Evolutionary conservation across 2,329 filamentous ascomycete species (phyloP), one percentile per base, ranked within the genome.

Genomic region (Hirsutella thompsonii): DNA sequence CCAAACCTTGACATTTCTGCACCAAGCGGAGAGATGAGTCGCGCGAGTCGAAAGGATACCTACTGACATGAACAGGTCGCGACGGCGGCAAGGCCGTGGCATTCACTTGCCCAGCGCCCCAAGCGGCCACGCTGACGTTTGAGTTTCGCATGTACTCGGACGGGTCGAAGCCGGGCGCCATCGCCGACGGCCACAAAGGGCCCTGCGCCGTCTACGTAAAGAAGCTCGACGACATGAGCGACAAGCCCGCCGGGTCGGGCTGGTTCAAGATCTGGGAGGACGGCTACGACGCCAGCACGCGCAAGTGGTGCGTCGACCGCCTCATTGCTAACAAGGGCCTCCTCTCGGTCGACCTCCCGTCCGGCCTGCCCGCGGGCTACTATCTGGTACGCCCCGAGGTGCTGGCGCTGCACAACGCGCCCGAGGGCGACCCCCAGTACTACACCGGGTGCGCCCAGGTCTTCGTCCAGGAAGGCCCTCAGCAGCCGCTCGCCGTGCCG

Each of bases 261-360:
- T 89, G 83, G 83, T 83, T 88, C 69, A 87, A 87, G 68, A 74
- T 88, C 54, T 85, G 72, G 67, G 72, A 83, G 43, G 70, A 80
- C 39, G 80, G 79, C 36, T 84, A 82, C 59, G 68, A 83, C 50
- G 55, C 61, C 5, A 49, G 55, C 5, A 64, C 65, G 2, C 56
- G 64, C 21, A 64, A 74, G 55, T 88, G 82, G 81, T 86, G 83
- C 59, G 81, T 78, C 3, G 74, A 84, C 53, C 76, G 74, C 45
- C 66, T 88, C 44, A 81, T 81, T 44, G 67, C 62, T 41, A 76
- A 77, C 58, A 67, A 77, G 19, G 81, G 81, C 13, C 64, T 78
- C 18, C 61, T 87, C 11, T 76, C 74, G 4, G 69, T 83, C 43
- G 61, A 67, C 18, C 64, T 87, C 3, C 81, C 83, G 8, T 52